phyloP scores from a whole-genome alignment of 108 stramenopile species.

The Halocafeteria seosinensis region DNA sequence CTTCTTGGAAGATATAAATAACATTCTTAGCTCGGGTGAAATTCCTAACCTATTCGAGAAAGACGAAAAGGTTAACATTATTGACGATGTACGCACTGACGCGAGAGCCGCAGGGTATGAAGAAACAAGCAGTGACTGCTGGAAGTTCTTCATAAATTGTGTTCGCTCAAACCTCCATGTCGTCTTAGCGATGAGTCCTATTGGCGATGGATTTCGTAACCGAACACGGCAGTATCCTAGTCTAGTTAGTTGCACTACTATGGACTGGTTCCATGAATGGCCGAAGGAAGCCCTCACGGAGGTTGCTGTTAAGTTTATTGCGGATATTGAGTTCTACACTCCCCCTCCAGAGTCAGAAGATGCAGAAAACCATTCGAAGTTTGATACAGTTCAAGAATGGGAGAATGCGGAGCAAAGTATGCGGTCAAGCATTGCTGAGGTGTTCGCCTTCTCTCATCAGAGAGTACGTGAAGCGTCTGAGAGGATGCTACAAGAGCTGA shows the following conservation, averaged over 20 bases:
- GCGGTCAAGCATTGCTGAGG: constrained; percentile 16
- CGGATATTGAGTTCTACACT: constrained; percentile 12
- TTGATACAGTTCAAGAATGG: too few species aligned
- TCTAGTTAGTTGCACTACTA: constrained; percentile 42
- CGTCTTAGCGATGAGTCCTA: constrained; percentile 43
- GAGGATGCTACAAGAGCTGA: constrained; percentile 37
- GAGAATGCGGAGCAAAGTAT: background rate
- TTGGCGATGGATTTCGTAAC: constrained; percentile 36
- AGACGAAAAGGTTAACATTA: constrained; percentile 32
- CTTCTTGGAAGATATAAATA: constrained; percentile 48
- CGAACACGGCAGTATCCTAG: constrained; percentile 41
- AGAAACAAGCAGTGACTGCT: constrained; percentile 32
- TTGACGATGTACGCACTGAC: constrained; percentile 32
- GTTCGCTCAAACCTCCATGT: constrained; percentile 40
- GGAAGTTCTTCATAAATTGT: constrained; percentile 39
- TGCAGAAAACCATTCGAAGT: background rate
- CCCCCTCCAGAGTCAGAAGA: background rate
- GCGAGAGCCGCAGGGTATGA: constrained; percentile 15
- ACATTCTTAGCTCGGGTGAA: constrained; percentile 39
- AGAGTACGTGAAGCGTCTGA: constrained; percentile 20
- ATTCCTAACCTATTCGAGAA: constrained; percentile 41
- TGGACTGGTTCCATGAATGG: constrained; percentile 50
- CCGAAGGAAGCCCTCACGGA: constrained; percentile 41
- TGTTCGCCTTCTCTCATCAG: constrained; percentile 33
- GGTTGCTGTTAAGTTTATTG: constrained; percentile 37